Percentiles rank a stretch among this genome's conserved stretches.
These are phyloP conservation scores for Physaria fendleri DNA, from an alignment of 345 rosid genomes.

Conservation along the genomic window DNA sequence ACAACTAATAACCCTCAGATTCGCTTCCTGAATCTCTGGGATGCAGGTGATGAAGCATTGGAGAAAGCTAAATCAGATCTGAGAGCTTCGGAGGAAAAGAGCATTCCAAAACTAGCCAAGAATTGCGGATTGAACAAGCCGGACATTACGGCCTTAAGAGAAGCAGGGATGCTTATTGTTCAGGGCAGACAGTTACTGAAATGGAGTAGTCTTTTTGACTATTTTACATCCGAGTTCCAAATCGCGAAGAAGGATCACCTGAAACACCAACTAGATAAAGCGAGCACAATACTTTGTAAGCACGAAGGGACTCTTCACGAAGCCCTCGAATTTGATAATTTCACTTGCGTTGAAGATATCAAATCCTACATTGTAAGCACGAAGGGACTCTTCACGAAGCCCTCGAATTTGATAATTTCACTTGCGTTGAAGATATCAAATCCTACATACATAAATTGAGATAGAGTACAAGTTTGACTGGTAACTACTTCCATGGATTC, in stretches of 20 bases:
- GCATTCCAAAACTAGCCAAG: neutral
- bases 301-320: neutral
- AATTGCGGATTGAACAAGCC: neutral
- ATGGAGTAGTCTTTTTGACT: slow-evolving; percentile 11
- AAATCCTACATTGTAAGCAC: too few species aligned
- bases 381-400: too few species aligned
- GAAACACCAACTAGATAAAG: neutral
- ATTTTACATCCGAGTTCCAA: neutral
- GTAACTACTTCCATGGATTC: neutral
- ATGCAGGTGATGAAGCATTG: neutral
- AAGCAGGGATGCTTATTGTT: neutral
- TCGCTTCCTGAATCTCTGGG: neutral
- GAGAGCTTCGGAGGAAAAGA: neutral
- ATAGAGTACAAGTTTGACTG: neutral
- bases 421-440: neutral
- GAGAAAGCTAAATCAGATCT: neutral
- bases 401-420: too few species aligned
- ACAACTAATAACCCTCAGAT: neutral
- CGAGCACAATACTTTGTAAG: neutral
- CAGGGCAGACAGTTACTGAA: slow-evolving; percentile 10
- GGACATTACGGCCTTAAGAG: neutral
- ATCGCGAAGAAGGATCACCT: slow-evolving; percentile 3
- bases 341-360: too few species aligned
- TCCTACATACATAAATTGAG: too few species aligned
- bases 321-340: neutral